phyloP scores from a whole-genome alignment of 345 rosid species.

The Gossypium herbaceum region DNA sequence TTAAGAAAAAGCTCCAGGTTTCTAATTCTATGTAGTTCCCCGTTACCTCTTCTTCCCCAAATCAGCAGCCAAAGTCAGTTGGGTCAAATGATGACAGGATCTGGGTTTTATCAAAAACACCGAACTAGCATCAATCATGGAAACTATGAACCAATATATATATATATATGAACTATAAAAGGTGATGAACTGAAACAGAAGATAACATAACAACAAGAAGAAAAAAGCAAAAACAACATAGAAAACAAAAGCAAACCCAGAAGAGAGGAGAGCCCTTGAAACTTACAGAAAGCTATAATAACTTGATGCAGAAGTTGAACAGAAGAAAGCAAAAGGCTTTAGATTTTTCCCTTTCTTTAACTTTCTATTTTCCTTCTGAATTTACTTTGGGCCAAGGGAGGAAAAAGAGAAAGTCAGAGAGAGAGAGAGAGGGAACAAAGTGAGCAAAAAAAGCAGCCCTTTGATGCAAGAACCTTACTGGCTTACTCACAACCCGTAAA shows the following conservation, averaged over 20 bases:
- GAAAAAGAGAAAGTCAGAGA: background rate
- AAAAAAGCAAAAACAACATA: background rate
- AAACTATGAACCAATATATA: background rate
- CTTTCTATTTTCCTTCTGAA: slow-evolving; percentile 1
- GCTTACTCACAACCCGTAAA: slow-evolving; percentile 2
- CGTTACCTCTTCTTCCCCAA: slow-evolving; percentile 1
- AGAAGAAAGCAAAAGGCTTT: slow-evolving; percentile 10
- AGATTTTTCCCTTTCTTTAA: background rate
- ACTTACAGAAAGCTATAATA: slow-evolving; percentile 2
- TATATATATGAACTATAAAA: background rate
- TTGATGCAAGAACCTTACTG: slow-evolving; percentile 1
- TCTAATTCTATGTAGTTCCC: background rate
- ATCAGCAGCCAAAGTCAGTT: slow-evolving; percentile 5
- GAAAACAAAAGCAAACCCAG: background rate
- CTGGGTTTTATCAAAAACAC: slow-evolving; percentile 21
- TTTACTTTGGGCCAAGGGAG: background rate
- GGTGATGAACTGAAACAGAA: background rate
- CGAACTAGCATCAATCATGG: slow-evolving; percentile 16
- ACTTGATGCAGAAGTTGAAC: slow-evolving; percentile 5
- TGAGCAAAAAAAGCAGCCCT: background rate
- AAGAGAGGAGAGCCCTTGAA: slow-evolving; percentile 8
- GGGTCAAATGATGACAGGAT: background rate
- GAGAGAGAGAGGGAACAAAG: background rate
- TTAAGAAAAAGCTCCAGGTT: background rate
- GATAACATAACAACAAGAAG: background rate